Percentiles rank a stretch among this genome's conserved stretches.
Conservation (phyloP, 257 asterid genomes). For the Primulina huaijiensis region DNA sequence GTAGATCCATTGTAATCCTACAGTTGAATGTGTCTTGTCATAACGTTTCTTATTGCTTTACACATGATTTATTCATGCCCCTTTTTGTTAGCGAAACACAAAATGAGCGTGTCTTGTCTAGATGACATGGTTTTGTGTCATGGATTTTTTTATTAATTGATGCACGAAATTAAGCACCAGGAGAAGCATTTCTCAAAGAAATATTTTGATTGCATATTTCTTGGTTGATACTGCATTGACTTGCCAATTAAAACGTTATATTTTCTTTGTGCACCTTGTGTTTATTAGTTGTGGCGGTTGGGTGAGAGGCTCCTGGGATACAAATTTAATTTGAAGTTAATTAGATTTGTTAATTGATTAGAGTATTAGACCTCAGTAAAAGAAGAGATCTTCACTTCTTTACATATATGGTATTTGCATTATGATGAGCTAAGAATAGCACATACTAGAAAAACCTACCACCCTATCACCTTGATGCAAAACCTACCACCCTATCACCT, state of each 20-base stretch:
- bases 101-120: background rate
- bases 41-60: background rate
- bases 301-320: background rate
- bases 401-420: background rate
- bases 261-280: background rate
- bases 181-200: background rate
- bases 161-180: background rate
- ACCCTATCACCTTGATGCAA: background rate
- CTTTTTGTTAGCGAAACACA: background rate
- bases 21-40: background rate
- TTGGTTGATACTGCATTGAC: background rate
- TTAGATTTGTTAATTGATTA: background rate
- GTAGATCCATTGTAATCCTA: slow-evolving; percentile 41
- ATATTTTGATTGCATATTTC: background rate
- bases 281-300: background rate
- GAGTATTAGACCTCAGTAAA: background rate
- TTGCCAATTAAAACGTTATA: background rate
- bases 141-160: too few species aligned
- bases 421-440: background rate
- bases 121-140: background rate
- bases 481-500: background rate
- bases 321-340: background rate
- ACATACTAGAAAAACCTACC: background rate
- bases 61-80: background rate
- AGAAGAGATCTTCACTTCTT: background rate